Percentiles rank a stretch among this genome's conserved stretches.
phyloP scores from a whole-genome alignment of 164 flowering plant genomes.

The Amborella trichopoda region DNA sequence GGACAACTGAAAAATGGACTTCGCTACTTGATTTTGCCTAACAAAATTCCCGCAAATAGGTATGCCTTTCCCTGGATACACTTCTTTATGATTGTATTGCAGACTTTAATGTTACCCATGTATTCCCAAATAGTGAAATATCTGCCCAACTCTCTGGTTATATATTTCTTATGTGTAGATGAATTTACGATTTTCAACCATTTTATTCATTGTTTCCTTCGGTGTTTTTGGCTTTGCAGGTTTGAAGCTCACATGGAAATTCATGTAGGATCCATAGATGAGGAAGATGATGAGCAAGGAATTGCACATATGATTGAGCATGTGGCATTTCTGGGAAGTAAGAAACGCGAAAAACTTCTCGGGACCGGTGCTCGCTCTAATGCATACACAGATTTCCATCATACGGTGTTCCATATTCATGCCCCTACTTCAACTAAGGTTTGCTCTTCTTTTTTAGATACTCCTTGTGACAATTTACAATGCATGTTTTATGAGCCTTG shows the following conservation, averaged over 20 bases:
- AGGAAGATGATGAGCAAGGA: conserved; percentile 99
- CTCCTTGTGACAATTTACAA: background rate
- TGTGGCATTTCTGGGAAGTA: conserved; percentile 98
- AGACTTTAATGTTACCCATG: no score
- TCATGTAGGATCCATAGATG: conserved; percentile 97
- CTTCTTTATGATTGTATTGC: no score
- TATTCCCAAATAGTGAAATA: no score
- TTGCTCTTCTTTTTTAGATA: conserved; percentile 4
- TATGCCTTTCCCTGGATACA: no score
- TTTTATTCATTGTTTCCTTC: background rate
- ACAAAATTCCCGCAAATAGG: conserved; percentile 96
- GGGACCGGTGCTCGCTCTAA: conserved; percentile 99
- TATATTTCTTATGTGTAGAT: no score
- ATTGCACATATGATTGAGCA: conserved; percentile 99
- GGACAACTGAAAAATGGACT: conserved; percentile 93
- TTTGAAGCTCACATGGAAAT: conserved; percentile 99
- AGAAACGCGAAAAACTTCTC: conserved; percentile 96
- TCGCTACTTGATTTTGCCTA: conserved; percentile 83
- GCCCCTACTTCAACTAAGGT: conserved; percentile 87
- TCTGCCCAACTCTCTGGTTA: no score
- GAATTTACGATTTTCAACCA: background rate
- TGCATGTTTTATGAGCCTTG: no score
- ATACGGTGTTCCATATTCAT: conserved; percentile 97
- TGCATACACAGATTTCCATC: conserved; percentile 99
- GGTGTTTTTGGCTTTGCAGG: conserved; percentile 21